Evolutionary conservation across 1,139 yeast genomes (phyloP), one percentile per base, ranked within the genome.

Genomic region (Saccharomyces hybrid): DNA sequence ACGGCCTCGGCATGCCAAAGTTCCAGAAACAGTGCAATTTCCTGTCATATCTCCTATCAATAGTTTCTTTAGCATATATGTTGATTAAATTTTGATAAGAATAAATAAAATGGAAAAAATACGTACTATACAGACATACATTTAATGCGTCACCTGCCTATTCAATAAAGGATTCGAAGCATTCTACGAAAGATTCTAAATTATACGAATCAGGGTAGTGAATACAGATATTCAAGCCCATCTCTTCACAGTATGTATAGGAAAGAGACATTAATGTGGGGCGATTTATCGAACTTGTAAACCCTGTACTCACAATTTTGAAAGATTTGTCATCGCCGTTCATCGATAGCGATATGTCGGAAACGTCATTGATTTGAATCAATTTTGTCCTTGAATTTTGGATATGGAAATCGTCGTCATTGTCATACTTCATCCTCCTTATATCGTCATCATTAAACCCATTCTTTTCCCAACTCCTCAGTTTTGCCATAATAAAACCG

Each of bases 381-480:
- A 52, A 55, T 51, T 52, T 60, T 34, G 55, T 51, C 46, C 57
- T 53, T 5, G 50, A 32, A 13, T 53, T 49, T 28, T 52, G 53
- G 20, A 38, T 20, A 38, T 38, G 44, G 44, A 16, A 38, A 7
- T 51, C 53, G 5, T 51, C 57, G 9, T 48, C 52, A 14, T 56
- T 56, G 4, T 49, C 58, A 48, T 58, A 61, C 50, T 62, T 64
- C 68, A 64, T 63, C 51, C 64, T 57, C 53, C 62, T 63, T 20
- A 66, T 59, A 47, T 64, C 69, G 46, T 63, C 64, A 49, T 65
- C 69, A 48, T 61, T 61, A 50, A 62, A 63, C 0, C 62, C 63
- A 34, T 49, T 50, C 44, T 55, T 58, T 46, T 60, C 58, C 64
- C 66, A 64, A 2, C 61, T 59, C 14, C 50, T 56, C 49, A 59